Base-by-base conservation (phyloP, 1,139 yeast genomes). In the Pichia sp. region DNA sequence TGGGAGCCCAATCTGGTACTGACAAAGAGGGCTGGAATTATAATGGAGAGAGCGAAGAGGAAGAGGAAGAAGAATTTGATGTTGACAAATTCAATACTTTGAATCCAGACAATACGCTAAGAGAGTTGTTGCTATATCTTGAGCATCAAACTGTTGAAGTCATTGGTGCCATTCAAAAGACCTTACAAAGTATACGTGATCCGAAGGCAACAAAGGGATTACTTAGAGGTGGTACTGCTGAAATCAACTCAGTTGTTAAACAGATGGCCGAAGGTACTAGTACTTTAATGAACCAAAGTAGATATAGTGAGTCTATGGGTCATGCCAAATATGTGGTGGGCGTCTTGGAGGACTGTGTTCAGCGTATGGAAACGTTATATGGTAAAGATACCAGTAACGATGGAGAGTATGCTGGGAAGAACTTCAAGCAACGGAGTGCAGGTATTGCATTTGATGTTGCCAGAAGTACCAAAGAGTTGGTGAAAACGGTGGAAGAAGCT, bases 401-500 rank as follows among this genome's bases (percentile, higher is more conserved):
- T 50, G 90, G 84, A 60, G 87, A 83, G 53, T 84, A 80, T 67
- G 97, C 97, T 4, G 96, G 91, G 68, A 88, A 92, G 69, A 87
- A 87, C 61, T 86, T 90, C 74, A 87, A 86, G 71, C 98, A 92
- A 72, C 80, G 97, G 63, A 80, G 93, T 61, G 98, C 98, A 0
- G 98, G 97, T 2, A 87, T 91, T 60, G 91, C 97, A 27, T 93
- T 91, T 73, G 98, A 93, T 68, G 89, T 92, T 74, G 97, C 97
- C 49, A 90, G 93, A 71, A 87, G 96, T 69, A 92, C 97, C 12
- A 92, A 92, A 69, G 98, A 92, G 70, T 79, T 92, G 68, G 98
- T 92, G 40, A 92, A 91, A 74, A 87, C 96, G 1, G 97, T 92
- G 6, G 98, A 92, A 69, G 97, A 91, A 67, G 96, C 96, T 31